Base-by-base conservation (phyloP, 1,284 basidiomycete species). In the Neotropicomus parvogracilis region DNA sequence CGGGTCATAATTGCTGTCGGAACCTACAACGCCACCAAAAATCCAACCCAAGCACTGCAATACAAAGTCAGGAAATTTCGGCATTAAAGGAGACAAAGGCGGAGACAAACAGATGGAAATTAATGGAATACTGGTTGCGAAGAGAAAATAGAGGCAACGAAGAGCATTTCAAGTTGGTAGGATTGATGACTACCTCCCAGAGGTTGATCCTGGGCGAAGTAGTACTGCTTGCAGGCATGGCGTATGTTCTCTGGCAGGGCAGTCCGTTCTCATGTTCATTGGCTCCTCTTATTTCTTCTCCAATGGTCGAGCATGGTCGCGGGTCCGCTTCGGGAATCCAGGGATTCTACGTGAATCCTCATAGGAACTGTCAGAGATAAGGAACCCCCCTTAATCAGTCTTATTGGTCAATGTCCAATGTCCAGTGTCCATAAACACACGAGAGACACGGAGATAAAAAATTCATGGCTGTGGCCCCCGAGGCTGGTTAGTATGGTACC, bases 61-160 rank as follows among this genome's bases (percentile, higher is more conserved):
- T 5, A 6, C 17, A 17, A 41, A 24, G 46, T 56, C 35, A 48
- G 36, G 10, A 2, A 34, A 26, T n/a, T 3, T n/a, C 11, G 32
- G 31, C 20, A 27, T 40, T 4, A 14, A 31, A 20, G 11, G 3
- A 0, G 21, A 35, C 27, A 21, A 42, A 7, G 13, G 20, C 11
- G 26, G 28, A 35, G n/a, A 62, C 68, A 19, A 17, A 71, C 60
- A 80, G 67, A 59, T 79, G 78, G 48, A 81, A 81, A 42, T 75
- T 75, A 28, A 71, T 67, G 4, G 75, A 66, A 57, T 84, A 81
- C 4, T 74, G 72, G 53, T 74, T 77, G n/a, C 62, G 61, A 24
- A 83, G 63, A 38, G 76, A 75, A 52, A 84, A 62, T 39, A 84
- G 65, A 5, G 79, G 78, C 6, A 84, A 65, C 0, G 80, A 81